Evolutionary conservation across 306 rosid species (phyloP), one percentile per base, ranked within the genome.

Genomic region (Lathyrus tuberosus): DNA sequence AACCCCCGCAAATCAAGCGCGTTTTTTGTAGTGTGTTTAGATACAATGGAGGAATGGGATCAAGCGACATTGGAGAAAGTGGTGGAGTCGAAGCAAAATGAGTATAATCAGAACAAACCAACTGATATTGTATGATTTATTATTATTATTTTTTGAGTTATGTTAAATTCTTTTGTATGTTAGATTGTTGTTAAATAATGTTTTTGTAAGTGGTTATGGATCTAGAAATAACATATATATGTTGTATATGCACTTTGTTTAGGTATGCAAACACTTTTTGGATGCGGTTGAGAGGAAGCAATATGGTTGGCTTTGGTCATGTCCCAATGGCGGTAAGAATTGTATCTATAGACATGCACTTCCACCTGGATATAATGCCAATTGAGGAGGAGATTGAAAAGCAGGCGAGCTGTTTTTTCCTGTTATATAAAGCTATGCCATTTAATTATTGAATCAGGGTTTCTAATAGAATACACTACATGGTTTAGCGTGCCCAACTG

Each of bases 1-100:
- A n/a, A n/a, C n/a, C n/a, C n/a, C n/a, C n/a, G n/a, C n/a, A n/a
- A n/a, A n/a, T n/a, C n/a, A n/a, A n/a, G n/a, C n/a, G n/a, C n/a
- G n/a, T n/a, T n/a, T n/a, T n/a, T n/a, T n/a, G n/a, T n/a, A n/a
- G n/a, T n/a, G n/a, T n/a, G n/a, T 69, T 66, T 37, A 89, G 99
- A 89, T 4, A 87, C 99, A 0, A 95, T 95, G 99, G 97, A 89
- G 84, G 99, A 95, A 30, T 95, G 99, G 97, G 99, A 95, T 89
- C 96, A 87, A 84, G 96, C 85, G 84, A 91, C 80, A 3, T 75
- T 95, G 86, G 99, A 95, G 85, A 89, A 91, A 84, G 99, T 87
- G 54, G 88, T 95, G 41, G 96, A 91, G 78, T 91, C 95, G 5
- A 95, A 95, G 85, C 83, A 91, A 80, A 84, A 5, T 0, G 93